Conservation (phyloP, 345 rosid genomes). For the Salix caprea region DNA sequence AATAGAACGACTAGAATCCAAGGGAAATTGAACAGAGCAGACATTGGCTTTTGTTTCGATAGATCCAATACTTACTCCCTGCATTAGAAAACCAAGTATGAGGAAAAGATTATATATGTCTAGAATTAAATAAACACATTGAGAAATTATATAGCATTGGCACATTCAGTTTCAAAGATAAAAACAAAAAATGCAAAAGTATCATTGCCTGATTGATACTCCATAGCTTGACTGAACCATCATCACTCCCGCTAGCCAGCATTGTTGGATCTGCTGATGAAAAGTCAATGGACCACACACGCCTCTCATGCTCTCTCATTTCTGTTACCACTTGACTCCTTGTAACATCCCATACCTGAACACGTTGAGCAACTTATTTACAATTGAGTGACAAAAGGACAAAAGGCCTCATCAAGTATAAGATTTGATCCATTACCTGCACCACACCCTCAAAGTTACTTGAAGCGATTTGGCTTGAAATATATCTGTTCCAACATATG, state of each 20-base stretch:
- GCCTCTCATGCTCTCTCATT: constrained; percentile 87
- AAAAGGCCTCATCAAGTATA: not conserved
- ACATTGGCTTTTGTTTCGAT: constrained; percentile 91
- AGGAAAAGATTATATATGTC: constrained; percentile 43
- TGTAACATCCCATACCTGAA: constrained; percentile 91
- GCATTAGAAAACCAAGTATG: constrained; percentile 46
- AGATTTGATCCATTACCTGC: constrained; percentile 50
- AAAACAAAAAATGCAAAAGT: constrained; percentile 70
- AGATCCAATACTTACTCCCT: constrained; percentile 81
- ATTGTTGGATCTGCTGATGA: constrained; percentile 88
- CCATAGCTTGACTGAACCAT: constrained; percentile 96
- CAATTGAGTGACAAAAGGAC: not conserved
- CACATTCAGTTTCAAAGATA: constrained; percentile 79
- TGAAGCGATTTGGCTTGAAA: constrained; percentile 90
- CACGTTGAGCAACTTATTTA: constrained; percentile 12
- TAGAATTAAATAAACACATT: constrained; percentile 14
- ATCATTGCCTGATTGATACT: constrained; percentile 99
- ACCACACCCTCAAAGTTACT: constrained; percentile 97
- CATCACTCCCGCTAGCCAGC: constrained; percentile 95
- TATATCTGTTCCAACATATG: constrained; percentile 87
- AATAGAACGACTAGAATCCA: constrained; percentile 68
- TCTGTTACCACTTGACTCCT: constrained; percentile 72
- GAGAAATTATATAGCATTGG: constrained; percentile 45
- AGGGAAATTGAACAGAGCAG: constrained; percentile 88
- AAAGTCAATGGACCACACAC: constrained; percentile 92